Base-by-base conservation (phyloP, 768 basidiomycete genomes). In the Boletus rufocinnamomeus region DNA sequence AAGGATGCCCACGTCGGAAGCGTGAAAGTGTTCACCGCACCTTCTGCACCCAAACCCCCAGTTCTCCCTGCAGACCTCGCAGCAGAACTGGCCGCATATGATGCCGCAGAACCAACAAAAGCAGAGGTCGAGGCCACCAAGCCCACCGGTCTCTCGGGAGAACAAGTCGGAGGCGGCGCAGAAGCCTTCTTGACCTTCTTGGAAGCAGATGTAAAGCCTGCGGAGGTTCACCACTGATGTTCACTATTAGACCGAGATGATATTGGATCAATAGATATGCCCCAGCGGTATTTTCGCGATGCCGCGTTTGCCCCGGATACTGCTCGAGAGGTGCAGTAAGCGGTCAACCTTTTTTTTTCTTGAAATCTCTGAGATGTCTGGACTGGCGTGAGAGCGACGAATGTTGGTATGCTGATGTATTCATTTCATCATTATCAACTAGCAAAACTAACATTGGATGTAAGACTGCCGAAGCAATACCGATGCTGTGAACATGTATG, bases 1-100 rank as follows among this genome's bases (percentile, higher is more conserved):
- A 87, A 91, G 75, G 91, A 97, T 73, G 94, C 94, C 53, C 92
- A 94, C 73, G 85, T 93, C 66, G 92, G 91, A 56, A 79, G 74
- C 57, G 95, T 98, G 60, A 97, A 96, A 77, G 70, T 83, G 52
- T 96, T 89, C 82, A 72, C 85, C 34, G 74, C 85, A 27, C 96
- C 96, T 1, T 73, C 87, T 17, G 69, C 84, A 27, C 97, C 96
- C 52, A 80, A 85, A 57, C 74, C 85, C 2, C 95, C 96, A 13
- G 72, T 81, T 16, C 79, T 97, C 49, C 93, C 95, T 51, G 72
- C 80, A 50, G 88, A 95, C 75, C 86, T 98, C 63, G 93, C 96
- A n/a, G 74, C 87, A 21, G 93, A 96, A 66, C 86, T 98, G 58
- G 71, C 87, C 2, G 86, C 88, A 37, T 99, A 97, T 74, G 95